Evolutionary conservation across 768 basidiomycete species (phyloP).

Genomic region (Rubroboletus satanas): DNA sequence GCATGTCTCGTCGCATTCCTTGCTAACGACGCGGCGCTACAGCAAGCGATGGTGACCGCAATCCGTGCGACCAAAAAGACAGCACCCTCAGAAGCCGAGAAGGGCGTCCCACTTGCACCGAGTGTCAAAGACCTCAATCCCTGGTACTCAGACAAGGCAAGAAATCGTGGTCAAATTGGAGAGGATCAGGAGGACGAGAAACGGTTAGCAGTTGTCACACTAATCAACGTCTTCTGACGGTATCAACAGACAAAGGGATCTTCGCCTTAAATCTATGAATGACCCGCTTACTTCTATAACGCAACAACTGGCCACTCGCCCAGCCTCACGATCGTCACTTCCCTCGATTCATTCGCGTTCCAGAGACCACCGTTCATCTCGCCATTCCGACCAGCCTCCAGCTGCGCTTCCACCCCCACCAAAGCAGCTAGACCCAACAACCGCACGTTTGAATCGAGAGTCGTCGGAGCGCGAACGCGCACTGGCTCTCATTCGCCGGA

Average conservation of each 20-base stretch:
- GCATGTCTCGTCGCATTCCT: neutral
- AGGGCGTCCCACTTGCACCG: conserved; percentile 71
- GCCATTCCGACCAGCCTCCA: conserved; percentile 4
- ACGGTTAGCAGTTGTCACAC: conserved; percentile 29
- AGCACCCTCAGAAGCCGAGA: conserved; percentile 52
- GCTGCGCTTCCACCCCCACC: conserved; percentile 2
- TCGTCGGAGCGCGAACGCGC: conserved; percentile 73
- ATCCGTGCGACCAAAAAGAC: conserved; percentile 49
- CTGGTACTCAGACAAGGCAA: conserved; percentile 55
- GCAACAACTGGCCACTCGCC: conserved; percentile 50
- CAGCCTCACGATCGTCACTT: conserved; percentile 11
- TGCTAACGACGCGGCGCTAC: conserved; percentile 1
- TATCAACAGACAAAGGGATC: conserved; percentile 52
- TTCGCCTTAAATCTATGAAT: conserved; percentile 55
- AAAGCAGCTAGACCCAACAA: conserved; percentile 40
- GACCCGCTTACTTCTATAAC: conserved; percentile 78
- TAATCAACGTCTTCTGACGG: neutral
- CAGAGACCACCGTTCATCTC: conserved; percentile 15
- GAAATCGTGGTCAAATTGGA: conserved; percentile 23
- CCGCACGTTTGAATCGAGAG: conserved; percentile 65
- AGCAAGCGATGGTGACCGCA: conserved; percentile 46
- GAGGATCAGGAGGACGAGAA: conserved; percentile 34
- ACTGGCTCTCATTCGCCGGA: conserved; percentile 62
- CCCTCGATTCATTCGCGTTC: conserved; percentile 15
- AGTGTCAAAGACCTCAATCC: conserved; percentile 73